Evolutionary conservation across 2,329 filamentous ascomycete species (phyloP).

Genomic region (Penicillium palitans): DNA sequence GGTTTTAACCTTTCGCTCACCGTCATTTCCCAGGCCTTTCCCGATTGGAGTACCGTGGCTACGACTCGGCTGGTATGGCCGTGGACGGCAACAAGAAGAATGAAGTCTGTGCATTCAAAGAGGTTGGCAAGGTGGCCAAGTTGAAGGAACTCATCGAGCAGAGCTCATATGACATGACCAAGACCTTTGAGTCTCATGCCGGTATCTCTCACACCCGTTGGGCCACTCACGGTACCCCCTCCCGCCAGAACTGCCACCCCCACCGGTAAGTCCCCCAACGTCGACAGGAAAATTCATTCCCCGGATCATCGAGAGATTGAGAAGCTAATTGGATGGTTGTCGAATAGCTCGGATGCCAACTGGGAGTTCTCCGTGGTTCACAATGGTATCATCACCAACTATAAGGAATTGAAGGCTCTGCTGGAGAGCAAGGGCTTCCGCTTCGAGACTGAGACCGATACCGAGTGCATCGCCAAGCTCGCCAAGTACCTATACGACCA

Average conservation of each 20-base stretch:
- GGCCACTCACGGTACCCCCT: constrained; percentile 96
- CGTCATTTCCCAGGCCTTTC: constrained; percentile 67
- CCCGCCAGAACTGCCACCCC: constrained; percentile 94
- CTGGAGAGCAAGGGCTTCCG: constrained; percentile 92
- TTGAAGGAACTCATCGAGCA: constrained; percentile 89
- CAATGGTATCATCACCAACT: constrained; percentile 99
- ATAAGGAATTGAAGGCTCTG: constrained; percentile 97
- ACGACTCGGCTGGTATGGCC: constrained; percentile 95
- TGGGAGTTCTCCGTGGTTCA: constrained; percentile 98
- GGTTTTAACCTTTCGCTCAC: constrained; percentile 3
- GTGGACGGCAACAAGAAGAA: constrained; percentile 99
- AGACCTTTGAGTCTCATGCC: constrained; percentile 96
- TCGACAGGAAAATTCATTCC: not conserved
- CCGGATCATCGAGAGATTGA: not conserved
- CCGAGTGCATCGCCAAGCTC: constrained; percentile 98
- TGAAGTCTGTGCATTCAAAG: constrained; percentile 95
- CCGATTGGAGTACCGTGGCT: constrained; percentile 96
- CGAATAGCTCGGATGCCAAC: constrained; percentile 75
- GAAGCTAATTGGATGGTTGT: constrained; percentile 1
- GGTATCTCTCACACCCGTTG: constrained; percentile 98
- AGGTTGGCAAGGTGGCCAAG: constrained; percentile 98
- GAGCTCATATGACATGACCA: constrained; percentile 78
- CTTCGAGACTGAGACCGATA: constrained; percentile 99
- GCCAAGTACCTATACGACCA: constrained; percentile 97
- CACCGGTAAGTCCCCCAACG: constrained; percentile 68